phyloP scores from a whole-genome alignment of 495 filamentous ascomycete genomes.

The Chlorociboria aeruginascens region DNA sequence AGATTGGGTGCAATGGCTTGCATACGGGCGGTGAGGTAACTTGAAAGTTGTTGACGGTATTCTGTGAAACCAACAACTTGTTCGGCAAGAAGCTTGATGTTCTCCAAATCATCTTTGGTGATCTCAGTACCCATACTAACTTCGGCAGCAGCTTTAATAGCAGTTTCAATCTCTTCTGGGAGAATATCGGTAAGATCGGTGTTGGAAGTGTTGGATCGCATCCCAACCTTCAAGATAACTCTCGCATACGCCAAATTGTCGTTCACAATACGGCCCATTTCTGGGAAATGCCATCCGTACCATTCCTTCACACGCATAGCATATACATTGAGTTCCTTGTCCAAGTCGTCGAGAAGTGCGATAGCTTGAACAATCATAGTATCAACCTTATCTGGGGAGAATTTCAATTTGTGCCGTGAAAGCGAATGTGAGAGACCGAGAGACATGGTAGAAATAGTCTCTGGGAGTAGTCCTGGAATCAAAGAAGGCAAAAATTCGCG shows the following conservation, averaged over 20 bases:
- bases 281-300: slow-evolving; percentile 99
- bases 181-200: slow-evolving; percentile 84
- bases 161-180: slow-evolving; percentile 87
- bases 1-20: slow-evolving; percentile 93
- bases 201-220: slow-evolving; percentile 61
- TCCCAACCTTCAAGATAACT: slow-evolving; percentile 77
- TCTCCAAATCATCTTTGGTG: slow-evolving; percentile 73
- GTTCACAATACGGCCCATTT: slow-evolving; percentile 91
- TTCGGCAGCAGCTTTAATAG: slow-evolving; percentile 88
- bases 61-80: slow-evolving; percentile 86
- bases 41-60: slow-evolving; percentile 75
- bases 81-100: slow-evolving; percentile 81
- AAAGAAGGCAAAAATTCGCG: slow-evolving; percentile 80
- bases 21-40: slow-evolving; percentile 89
- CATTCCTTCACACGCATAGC: slow-evolving; percentile 99
- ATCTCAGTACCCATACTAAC: slow-evolving; percentile 99
- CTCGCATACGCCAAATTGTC: slow-evolving; percentile 93
- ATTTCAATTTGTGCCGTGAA: slow-evolving; percentile 97
- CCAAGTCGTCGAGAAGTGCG: slow-evolving; percentile 82
- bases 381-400: slow-evolving; percentile 97
- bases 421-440: slow-evolving; percentile 94
- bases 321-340: slow-evolving; percentile 98
- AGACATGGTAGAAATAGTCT: slow-evolving; percentile 83
- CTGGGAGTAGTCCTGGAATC: slow-evolving; percentile 76
- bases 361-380: slow-evolving; percentile 99